Conservation (phyloP, 2,329 filamentous ascomycete species). For the Cephalotrichum gorgonifer region DNA sequence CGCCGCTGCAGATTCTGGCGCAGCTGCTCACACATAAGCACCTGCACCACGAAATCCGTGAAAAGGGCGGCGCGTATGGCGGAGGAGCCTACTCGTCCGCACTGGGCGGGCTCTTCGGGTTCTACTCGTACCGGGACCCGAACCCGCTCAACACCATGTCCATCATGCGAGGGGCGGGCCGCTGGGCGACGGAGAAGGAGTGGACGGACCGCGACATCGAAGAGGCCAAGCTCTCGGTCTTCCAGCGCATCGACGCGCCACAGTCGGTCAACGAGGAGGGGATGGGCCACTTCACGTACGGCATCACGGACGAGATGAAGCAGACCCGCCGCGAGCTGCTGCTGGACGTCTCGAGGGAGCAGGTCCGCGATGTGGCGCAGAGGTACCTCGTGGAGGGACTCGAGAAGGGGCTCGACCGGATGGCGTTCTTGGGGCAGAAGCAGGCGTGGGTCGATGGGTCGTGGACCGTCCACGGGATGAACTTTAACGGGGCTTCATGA, state of each 20-base stretch:
- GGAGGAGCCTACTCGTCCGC: conserved; percentile 77
- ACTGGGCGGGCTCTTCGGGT: conserved; percentile 78
- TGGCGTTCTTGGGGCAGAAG: conserved; percentile 73
- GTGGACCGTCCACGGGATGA: conserved; percentile 72
- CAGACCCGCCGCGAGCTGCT: conserved; percentile 74
- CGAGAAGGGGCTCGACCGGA: conserved; percentile 47
- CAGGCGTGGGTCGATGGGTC: conserved; percentile 64
- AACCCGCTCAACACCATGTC: conserved; percentile 82
- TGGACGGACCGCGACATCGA: conserved; percentile 84
- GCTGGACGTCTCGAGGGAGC: conserved; percentile 71
- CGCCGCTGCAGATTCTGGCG: conserved; percentile 77
- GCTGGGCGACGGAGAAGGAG: conserved; percentile 69
- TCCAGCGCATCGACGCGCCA: conserved; percentile 85
- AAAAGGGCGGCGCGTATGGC: conserved; percentile 94
- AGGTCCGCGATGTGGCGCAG: conserved; percentile 74
- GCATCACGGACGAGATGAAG: conserved; percentile 81
- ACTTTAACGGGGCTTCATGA: conserved; percentile 37
- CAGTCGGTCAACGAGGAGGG: conserved; percentile 80
- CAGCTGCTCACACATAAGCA: conserved; percentile 94
- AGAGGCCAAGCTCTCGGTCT: conserved; percentile 91
- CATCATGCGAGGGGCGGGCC: conserved; percentile 74
- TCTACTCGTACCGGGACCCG: conserved; percentile 94
- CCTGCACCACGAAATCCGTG: conserved; percentile 91
- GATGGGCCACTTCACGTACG: conserved; percentile 73
- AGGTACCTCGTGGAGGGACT: conserved; percentile 65